A percentile compares a stretch with the other conserved stretches of the same genome.
Conservation (phyloP, 495 filamentous ascomycete species). For the Trichoderma orchidacearum region DNA sequence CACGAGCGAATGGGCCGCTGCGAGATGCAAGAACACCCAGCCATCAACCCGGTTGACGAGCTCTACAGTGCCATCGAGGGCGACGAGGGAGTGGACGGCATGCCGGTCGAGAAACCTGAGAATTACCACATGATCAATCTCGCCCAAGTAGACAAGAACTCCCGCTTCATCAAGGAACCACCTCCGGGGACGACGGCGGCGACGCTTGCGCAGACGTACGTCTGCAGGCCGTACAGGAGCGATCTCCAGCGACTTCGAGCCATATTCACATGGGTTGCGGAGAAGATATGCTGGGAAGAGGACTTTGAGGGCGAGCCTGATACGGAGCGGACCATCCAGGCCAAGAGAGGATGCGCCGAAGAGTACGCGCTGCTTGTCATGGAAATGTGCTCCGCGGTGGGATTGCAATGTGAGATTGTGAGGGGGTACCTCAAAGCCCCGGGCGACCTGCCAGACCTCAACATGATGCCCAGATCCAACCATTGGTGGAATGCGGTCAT, state of each 20-base stretch:
- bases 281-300: slow-evolving; percentile 95
- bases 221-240: slow-evolving; percentile 88
- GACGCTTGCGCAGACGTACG: slow-evolving; percentile 76
- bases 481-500: slow-evolving; percentile 98
- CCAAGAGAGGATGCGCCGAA: slow-evolving; percentile 72
- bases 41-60: slow-evolving; percentile 78
- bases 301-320: slow-evolving; percentile 71
- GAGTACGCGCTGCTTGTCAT: slow-evolving; percentile 79
- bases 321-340: slow-evolving; percentile 67
- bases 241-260: slow-evolving; percentile 86
- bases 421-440: slow-evolving; percentile 83
- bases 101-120: slow-evolving; percentile 67
- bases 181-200: slow-evolving; percentile 78
- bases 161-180: slow-evolving; percentile 78
- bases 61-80: slow-evolving; percentile 76
- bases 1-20: slow-evolving; percentile 80
- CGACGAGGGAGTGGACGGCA: slow-evolving; percentile 77
- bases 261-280: slow-evolving; percentile 93
- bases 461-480: slow-evolving; percentile 65
- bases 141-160: slow-evolving; percentile 83
- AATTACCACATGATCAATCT: slow-evolving; percentile 73
- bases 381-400: slow-evolving; percentile 90
- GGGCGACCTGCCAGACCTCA: slow-evolving; percentile 68
- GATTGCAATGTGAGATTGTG: slow-evolving; percentile 72
- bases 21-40: slow-evolving; percentile 85